Base-by-base conservation (phyloP, 208 protist genomes). In the Angomonas ambiguus region DNA sequence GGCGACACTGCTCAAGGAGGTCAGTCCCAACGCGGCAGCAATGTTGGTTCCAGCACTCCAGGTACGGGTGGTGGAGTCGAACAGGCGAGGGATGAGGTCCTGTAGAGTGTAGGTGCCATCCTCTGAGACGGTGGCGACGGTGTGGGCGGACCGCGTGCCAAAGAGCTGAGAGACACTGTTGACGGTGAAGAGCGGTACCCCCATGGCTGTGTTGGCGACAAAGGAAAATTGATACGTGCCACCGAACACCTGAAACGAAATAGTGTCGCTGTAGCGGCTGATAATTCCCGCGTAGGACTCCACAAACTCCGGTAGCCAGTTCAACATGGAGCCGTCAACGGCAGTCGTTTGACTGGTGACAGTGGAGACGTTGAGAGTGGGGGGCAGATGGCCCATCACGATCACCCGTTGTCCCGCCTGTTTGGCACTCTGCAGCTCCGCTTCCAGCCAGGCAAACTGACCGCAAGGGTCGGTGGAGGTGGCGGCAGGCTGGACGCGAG, bases 341-440 rank as follows among this genome's bases (percentile, higher is more conserved):
- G 27, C 16, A 13, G 72, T 22, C 24, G 77, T 69, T 24, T 28
- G 60, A 66, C 63, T 70, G 38, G 38, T 45, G 11, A 45, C 38
- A 16, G 38, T 16, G 38, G 38, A 45, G 28, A 80, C 30, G 60
- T 86, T 60, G 18, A 66, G 27, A 11, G 66, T 62, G 30, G 79
- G 77, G 20, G 80, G 74, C 33, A 81, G 72, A 48, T 84, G 69
- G 33, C 77, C 64, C 5, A 80, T 35, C 20, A 89, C 62, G 34
- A 89, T 82, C 1, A 86, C 79, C 59, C 78, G 77, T 38, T 69
- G 58, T 22, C 69, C 65, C 0, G 48, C 62, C 8, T 42, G 48
- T 5, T 65, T 45, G 25, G 83, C 74, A 13, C 58, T 60, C 28
- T 42, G 53, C 42, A 89, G 45, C 24, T 72, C 42, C 1, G 51